Percentiles rank a stretch among this genome's conserved stretches.
phyloP scores from a whole-genome alignment of 2,329 filamentous ascomycete species.

The Alternaria gaisen region DNA sequence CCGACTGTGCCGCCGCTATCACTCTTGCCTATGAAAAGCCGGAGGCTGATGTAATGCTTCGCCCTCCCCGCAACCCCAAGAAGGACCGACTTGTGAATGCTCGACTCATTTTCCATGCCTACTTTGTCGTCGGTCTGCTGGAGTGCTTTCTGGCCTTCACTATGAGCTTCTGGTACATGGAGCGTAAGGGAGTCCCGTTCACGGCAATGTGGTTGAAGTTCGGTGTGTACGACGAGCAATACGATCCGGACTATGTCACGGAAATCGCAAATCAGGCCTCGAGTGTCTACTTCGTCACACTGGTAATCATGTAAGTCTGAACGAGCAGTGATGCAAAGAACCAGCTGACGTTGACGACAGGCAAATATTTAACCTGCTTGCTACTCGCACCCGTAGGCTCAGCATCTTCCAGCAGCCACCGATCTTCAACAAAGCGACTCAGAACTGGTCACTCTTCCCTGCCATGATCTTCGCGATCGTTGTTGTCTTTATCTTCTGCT shows the following conservation, averaged over 20 bases:
- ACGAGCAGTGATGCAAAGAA: no score
- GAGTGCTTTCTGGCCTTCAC: slow-evolving; percentile 54
- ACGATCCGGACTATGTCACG: slow-evolving; percentile 41
- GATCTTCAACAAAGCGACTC: slow-evolving; percentile 68
- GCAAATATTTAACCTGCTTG: slow-evolving; percentile 80
- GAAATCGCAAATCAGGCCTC: slow-evolving; percentile 69
- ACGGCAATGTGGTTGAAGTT: slow-evolving; percentile 69
- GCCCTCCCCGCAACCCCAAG: slow-evolving; percentile 72
- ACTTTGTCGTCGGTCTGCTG: slow-evolving; percentile 72
- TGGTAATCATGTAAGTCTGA: slow-evolving; percentile 74
- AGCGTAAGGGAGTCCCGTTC: slow-evolving; percentile 66
- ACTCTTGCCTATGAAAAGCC: slow-evolving; percentile 79
- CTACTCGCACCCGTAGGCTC: slow-evolving; percentile 67
- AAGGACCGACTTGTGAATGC: slow-evolving; percentile 77
- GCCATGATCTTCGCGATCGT: slow-evolving; percentile 73
- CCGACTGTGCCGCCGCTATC: slow-evolving; percentile 71
- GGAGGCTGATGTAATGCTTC: slow-evolving; percentile 76
- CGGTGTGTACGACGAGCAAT: slow-evolving; percentile 36
- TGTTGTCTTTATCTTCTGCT: slow-evolving; percentile 72
- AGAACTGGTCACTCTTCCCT: slow-evolving; percentile 74
- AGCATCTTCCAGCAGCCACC: slow-evolving; percentile 78
- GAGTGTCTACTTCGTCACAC: slow-evolving; percentile 80
- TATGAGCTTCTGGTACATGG: slow-evolving; percentile 58
- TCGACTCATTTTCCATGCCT: slow-evolving; percentile 76
- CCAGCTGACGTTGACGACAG: slow-evolving; percentile 37